A percentile compares a stretch with the other conserved stretches of the same genome.
These are phyloP conservation scores for Populus alba DNA, from an alignment of 345 rosid genomes.

Conservation along the genomic window DNA sequence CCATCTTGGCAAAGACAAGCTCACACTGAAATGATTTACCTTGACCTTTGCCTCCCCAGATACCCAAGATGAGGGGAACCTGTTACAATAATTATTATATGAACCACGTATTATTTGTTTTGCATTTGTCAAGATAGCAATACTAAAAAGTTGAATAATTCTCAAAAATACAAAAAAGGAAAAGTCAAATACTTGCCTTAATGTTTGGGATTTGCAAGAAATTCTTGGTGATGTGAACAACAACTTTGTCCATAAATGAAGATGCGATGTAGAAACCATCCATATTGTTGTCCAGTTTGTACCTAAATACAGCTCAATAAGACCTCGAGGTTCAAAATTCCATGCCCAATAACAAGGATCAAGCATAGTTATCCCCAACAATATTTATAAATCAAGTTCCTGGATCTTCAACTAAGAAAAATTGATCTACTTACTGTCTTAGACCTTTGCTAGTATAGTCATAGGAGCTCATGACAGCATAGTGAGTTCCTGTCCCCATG, in stretches of 20 bases:
- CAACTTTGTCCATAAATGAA: conserved; percentile 95
- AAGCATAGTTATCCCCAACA: too few relatives aligned
- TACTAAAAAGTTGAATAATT: too few relatives aligned
- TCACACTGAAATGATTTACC: conserved; percentile 98
- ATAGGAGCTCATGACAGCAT: conserved; percentile 33
- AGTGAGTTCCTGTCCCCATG: conserved; percentile 44
- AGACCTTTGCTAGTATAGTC: conserved; percentile 27
- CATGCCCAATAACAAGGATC: too few relatives aligned
- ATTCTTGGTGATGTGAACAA: conserved; percentile 95
- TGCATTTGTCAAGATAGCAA: neutral
- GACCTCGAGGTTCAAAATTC: too few relatives aligned
- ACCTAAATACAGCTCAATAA: conserved; percentile 32
- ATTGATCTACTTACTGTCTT: too few relatives aligned
- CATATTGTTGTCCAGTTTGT: conserved; percentile 71
- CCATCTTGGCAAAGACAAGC: conserved; percentile 98
- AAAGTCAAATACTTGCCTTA: conserved; percentile 44
- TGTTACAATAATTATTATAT: conserved; percentile 8
- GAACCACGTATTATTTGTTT: neutral
- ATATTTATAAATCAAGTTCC: too few relatives aligned
- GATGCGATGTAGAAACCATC: conserved; percentile 96
- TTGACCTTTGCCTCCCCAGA: conserved; percentile 99
- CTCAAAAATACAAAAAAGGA: too few relatives aligned
- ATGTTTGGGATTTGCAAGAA: conserved; percentile 86
- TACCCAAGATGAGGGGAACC: conserved; percentile 94
- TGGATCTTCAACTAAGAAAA: too few relatives aligned